Evolutionary conservation across 495 filamentous ascomycete species (phyloP).

Genomic region (Patellaria atrata): DNA sequence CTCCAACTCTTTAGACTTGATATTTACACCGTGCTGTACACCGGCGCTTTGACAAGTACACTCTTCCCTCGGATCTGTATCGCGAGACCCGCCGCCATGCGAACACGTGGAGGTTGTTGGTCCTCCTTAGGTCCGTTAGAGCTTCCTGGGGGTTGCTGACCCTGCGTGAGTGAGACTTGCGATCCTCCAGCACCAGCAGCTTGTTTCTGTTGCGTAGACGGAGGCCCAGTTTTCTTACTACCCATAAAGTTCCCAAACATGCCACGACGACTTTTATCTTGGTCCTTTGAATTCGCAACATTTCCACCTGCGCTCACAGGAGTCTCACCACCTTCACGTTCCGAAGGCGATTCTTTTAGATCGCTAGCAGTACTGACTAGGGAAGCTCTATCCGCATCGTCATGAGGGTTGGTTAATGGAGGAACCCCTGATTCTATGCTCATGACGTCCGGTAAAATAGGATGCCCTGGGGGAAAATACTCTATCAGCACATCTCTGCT

Average conservation of each 20-base stretch:
- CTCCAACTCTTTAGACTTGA: too few species aligned
- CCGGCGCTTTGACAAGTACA: conserved; percentile 77
- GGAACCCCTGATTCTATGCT: conserved; percentile 70
- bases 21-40: conserved; percentile 42
- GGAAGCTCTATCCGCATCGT: conserved; percentile 31
- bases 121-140: conserved; percentile 31
- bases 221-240: conserved; percentile 9
- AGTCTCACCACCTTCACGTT: conserved; percentile 30
- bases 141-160: conserved; percentile 14
- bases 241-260: conserved; percentile 25
- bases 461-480: conserved; percentile 62
- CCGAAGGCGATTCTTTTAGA: conserved; percentile 26
- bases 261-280: conserved; percentile 19
- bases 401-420: conserved; percentile 43
- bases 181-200: conserved; percentile 16
- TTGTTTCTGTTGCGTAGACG: conserved; percentile 12
- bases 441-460: conserved; percentile 58
- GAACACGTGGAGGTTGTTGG: conserved; percentile 36
- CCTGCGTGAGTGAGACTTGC: conserved; percentile 18
- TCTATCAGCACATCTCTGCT: conserved; percentile 79
- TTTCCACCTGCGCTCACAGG: conserved; percentile 23
- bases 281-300: conserved; percentile 19
- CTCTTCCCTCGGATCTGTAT: conserved; percentile 74
- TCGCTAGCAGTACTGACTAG: conserved; percentile 24
- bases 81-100: conserved; percentile 72